Base-by-base conservation (phyloP, 371 early-diverging fungal species). In the Mortierella sp. region DNA sequence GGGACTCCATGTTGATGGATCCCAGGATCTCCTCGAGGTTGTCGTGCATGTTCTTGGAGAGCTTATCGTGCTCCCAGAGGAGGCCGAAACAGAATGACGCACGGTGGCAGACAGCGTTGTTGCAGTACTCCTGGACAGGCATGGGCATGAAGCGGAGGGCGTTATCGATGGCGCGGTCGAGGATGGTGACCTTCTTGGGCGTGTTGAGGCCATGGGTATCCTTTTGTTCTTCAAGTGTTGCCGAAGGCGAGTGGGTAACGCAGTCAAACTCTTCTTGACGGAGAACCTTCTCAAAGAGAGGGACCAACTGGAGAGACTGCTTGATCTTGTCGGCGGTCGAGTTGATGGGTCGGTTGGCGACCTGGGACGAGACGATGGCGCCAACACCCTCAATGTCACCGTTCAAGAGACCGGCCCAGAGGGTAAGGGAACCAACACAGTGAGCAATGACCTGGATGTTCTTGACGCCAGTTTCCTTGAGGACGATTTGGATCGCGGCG, bases 381-480 rank as follows among this genome's bases (percentile, higher is more conserved):
- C 89, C 87, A 38, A 89, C 89, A 16, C 89, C 89, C 58, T 88
- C 78, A 38, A 89, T 83, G 24, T 84, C 79, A 11, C 89, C 88
- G 47, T 80, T 86, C 68, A 89, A 58, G 76, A 89, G 73, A 50
- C 89, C 89, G 19, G 88, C 88, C 82, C 89, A 89, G 13, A 88
- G 72, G 7, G 87, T 79, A 28, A 88, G 65, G 0, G 88, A 83
- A 48, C 89, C 89, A 13, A 88, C 80, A 72, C 89, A 89, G 50
- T 89, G 89, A 42, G 88, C 84, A 28, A 89, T 47, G 7, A 89
- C 84, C 47, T 81, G 88, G 60, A 89, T 76, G 31, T 84, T 88
- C 58, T 88, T 81, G 54, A 79, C 80, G 0, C 84, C 81, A 21
- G 88, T 88, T 58, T 81, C 76, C 4, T 65, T 73, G 45, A 79